Evolutionary conservation across 2,329 filamentous ascomycete genomes (phyloP), one percentile per base, ranked within the genome.

Genomic region (Alternaria panax): DNA sequence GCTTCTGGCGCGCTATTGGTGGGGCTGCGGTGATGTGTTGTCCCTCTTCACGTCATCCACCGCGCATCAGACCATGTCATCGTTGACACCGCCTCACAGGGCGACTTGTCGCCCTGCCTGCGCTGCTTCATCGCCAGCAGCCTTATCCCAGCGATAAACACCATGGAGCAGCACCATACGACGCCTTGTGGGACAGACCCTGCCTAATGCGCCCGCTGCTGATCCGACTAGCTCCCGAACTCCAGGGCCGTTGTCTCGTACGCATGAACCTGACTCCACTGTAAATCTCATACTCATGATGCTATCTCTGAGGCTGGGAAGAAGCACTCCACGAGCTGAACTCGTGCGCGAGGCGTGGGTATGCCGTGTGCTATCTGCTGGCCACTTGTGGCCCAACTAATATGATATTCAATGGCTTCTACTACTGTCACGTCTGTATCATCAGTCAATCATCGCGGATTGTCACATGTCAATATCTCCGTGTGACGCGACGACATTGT

Each of bases 41-140:
- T 66, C 66, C 62, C 60, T 56, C 25, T 59, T 65, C 60, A 66
- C 68, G 65, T 68, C 67, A 68, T 68, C 66, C 59, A 63, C 64
- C 60, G 62, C 66, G 54, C 55, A 28, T 36, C 24, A 59, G 60
- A 57, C 63, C 45, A 36, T 28, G 41, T 27, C 46, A 51, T 16
- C 46, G 28, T 24, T 24, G 45, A 51, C 45, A 51, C 38, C 36
- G 36, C 54, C 54, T 52, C 52, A 40, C 12, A 34, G 14, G 5
- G 30, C 14, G 11, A 14, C 30, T 14, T 14, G 30, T 34, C 30
- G 30, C 12, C 30, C 30, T 16, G 30, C 30, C 12, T 6, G 30
- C 30, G 30, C 30, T 48, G 47, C 51, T 25, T 41, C 50, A 42
- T 46, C 27, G 22, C 52, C 38, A 22, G 20, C 51, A 27, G 47